Conservation (phyloP, 306 rosid genomes). For the Parietaria judaica region DNA sequence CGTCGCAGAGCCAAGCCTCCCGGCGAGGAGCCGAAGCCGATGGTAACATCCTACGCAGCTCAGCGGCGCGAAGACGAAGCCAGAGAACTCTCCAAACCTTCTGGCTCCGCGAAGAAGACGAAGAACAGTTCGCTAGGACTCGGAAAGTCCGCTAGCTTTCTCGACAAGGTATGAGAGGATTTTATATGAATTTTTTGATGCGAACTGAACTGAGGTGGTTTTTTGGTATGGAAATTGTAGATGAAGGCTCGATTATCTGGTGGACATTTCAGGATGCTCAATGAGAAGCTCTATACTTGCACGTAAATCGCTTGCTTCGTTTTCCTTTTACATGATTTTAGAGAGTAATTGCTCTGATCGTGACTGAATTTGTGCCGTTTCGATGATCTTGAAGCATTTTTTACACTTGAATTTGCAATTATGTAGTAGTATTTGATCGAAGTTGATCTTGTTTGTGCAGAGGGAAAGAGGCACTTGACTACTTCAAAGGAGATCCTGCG, state of each 20-base stretch:
- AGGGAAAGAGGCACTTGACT: slow-evolving; percentile 80
- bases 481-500: slow-evolving; percentile 64
- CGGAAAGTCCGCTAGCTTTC: slow-evolving; percentile 45
- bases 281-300: slow-evolving; percentile 98
- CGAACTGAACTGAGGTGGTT: neutral
- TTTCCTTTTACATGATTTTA: neutral
- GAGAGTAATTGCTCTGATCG: too few species aligned
- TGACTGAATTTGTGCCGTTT: neutral
- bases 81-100: slow-evolving; percentile 8
- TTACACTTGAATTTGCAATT: neutral
- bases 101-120: slow-evolving; percentile 22
- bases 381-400: neutral
- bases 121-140: slow-evolving; percentile 27
- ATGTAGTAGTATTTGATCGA: neutral
- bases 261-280: slow-evolving; percentile 92
- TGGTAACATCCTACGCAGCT: neutral
- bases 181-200: neutral
- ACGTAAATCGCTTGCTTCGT: slow-evolving; percentile 30
- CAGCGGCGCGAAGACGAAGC: slow-evolving; percentile 11
- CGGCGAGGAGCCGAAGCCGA: slow-evolving; percentile 6
- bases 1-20: slow-evolving; percentile 10
- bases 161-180: slow-evolving; percentile 40
- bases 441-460: slow-evolving; percentile 30
- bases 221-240: slow-evolving; percentile 28
- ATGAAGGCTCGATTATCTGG: slow-evolving; percentile 85